A percentile compares a stretch with the other conserved stretches of the same genome.
These are phyloP conservation scores for Cystobasidium pallidum DNA, from an alignment of 1,284 basidiomycete species.

Conservation along the genomic window DNA sequence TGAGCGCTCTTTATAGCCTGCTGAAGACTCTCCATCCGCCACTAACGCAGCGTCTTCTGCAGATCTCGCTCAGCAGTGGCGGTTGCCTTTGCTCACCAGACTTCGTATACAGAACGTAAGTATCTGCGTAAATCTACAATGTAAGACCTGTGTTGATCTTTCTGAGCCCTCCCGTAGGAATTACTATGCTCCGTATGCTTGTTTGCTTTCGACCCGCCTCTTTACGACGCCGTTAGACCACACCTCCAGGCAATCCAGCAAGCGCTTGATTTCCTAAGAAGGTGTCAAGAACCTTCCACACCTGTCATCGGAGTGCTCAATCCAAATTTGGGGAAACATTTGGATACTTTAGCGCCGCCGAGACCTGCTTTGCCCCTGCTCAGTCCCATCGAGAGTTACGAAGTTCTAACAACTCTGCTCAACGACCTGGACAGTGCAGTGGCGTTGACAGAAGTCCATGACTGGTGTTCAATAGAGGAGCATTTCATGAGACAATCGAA, in stretches of 20 bases:
- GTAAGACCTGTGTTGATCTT: background rate
- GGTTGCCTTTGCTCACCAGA: slow-evolving; percentile 9
- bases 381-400: background rate
- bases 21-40: background rate
- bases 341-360: slow-evolving; percentile 35
- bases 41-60: background rate
- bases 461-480: slow-evolving; percentile 24
- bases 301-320: slow-evolving; percentile 15
- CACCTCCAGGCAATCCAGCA: slow-evolving; percentile 22
- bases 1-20: slow-evolving; percentile 4
- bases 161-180: background rate
- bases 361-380: slow-evolving; percentile 15
- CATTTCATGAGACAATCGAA: slow-evolving; percentile 27
- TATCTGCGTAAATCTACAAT: background rate
- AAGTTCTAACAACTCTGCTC: background rate
- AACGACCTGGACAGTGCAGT: slow-evolving; percentile 23
- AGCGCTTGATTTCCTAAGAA: slow-evolving; percentile 7
- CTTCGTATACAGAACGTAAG: slow-evolving; percentile 26
- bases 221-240: slow-evolving; percentile 15
- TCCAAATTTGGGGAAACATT: slow-evolving; percentile 13
- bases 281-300: background rate
- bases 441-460: background rate
- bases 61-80: slow-evolving; percentile 25
- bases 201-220: slow-evolving; percentile 21
- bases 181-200: slow-evolving; percentile 38